Conservation (phyloP, 2,329 filamentous ascomycete genomes). For the Aspergillus sclerotialis region DNA sequence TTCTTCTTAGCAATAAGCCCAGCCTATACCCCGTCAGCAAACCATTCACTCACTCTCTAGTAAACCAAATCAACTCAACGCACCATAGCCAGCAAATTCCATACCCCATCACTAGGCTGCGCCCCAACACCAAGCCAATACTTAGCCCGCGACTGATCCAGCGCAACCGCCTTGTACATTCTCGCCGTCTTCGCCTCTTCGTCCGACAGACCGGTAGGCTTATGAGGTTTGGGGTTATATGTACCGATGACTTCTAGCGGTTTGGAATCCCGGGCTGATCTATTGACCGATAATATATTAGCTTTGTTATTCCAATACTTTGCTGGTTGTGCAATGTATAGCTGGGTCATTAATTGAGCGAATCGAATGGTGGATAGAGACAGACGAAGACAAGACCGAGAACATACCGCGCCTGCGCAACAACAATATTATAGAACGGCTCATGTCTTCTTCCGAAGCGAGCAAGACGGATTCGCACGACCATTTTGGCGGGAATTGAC, state of each 20-base stretch:
- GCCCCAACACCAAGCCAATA: constrained; percentile 98
- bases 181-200: constrained; percentile 48
- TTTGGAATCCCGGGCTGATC: constrained; percentile 76
- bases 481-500: constrained; percentile 54
- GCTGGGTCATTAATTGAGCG: neutral
- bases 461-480: constrained; percentile 86
- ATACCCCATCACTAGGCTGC: constrained; percentile 84
- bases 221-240: constrained; percentile 54
- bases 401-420: constrained; percentile 78
- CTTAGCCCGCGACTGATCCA: constrained; percentile 72
- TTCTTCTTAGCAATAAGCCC: no score
- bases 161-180: constrained; percentile 82
- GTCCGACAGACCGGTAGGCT: constrained; percentile 42
- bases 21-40: no score
- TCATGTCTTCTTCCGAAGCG: constrained; percentile 82
- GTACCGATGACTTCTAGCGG: constrained; percentile 86
- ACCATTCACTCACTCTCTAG: no score
- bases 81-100: constrained; percentile 80
- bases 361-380: constrained; percentile 1
- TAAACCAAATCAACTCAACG: no score
- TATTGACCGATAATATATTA: constrained; percentile 28
- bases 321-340: neutral
- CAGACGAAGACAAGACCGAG: constrained; percentile 3
- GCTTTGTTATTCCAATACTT: neutral
- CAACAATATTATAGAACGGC: constrained; percentile 98